Conservation (phyloP, 306 rosid species). For the Hippophae tibetana region DNA sequence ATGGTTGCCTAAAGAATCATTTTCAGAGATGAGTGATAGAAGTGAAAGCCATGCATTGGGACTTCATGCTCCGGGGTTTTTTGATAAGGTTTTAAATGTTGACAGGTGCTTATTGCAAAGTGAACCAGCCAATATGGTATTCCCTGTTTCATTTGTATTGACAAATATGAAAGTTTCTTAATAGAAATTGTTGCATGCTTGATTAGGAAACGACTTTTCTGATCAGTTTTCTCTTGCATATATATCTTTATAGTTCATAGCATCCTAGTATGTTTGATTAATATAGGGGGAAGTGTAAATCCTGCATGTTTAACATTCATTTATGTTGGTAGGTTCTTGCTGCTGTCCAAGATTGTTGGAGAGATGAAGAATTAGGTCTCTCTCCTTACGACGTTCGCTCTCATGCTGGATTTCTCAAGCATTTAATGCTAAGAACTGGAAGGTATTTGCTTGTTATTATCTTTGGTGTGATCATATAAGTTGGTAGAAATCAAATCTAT, state of each 20-base stretch:
- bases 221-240: not conserved
- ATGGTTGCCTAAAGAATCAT: conserved; percentile 60
- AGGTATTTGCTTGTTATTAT: conserved; percentile 42
- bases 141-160: not conserved
- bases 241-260: too few species aligned
- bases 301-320: conserved; percentile 17
- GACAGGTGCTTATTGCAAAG: conserved; percentile 74
- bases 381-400: conserved; percentile 71
- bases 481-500: too few species aligned
- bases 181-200: not conserved
- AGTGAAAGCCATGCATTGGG: conserved; percentile 54
- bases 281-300: not conserved
- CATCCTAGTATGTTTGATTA: not conserved
- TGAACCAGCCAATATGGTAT: conserved; percentile 71
- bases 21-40: conserved; percentile 37
- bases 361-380: conserved; percentile 64
- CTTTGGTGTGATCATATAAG: not conserved
- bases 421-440: conserved; percentile 88
- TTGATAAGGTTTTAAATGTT: conserved; percentile 64
- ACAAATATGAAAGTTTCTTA: not conserved
- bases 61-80: conserved; percentile 50
- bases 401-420: conserved; percentile 86
- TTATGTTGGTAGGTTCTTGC: conserved; percentile 60
- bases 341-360: conserved; percentile 81
- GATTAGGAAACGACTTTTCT: not conserved